Evolutionary conservation across 2,329 filamentous ascomycete genomes (phyloP).

Genomic region (Thielaviopsis ethacetica): DNA sequence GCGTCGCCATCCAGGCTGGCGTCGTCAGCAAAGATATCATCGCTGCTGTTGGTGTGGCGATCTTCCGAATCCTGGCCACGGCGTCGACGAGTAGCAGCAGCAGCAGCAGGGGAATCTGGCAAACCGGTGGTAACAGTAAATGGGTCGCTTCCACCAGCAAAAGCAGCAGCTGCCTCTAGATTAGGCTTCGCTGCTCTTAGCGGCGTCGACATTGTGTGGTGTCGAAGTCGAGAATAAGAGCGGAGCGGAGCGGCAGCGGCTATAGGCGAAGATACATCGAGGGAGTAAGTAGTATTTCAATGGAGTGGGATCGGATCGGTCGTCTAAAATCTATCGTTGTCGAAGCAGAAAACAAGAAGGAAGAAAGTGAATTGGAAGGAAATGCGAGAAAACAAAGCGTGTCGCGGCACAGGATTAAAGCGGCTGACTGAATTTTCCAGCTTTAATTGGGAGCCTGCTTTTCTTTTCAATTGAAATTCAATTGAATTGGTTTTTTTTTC

Average conservation of each 20-base stretch:
- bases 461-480: background rate
- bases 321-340: background rate
- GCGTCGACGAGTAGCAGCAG: background rate
- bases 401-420: too few species aligned
- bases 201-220: conserved; percentile 4
- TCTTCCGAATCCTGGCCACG: background rate
- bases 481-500: background rate
- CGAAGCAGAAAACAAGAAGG: background rate
- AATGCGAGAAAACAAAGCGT: background rate
- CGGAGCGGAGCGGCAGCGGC: background rate
- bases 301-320: background rate
- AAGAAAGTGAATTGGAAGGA: background rate
- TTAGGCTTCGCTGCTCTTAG: conserved; percentile 7
- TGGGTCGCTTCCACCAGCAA: conserved; percentile 10
- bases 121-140: background rate
- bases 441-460: background rate
- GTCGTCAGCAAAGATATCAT: conserved; percentile 6
- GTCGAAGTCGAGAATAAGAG: background rate
- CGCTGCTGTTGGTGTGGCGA: background rate
- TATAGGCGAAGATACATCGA: background rate
- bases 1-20: conserved; percentile 6
- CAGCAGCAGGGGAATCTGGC: background rate
- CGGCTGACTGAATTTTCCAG: too few species aligned
- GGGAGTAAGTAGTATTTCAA: background rate
- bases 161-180: conserved; percentile 9